phyloP scores from a whole-genome alignment of 2,329 filamentous ascomycete species.

The Aureobasidium melanogenum region DNA sequence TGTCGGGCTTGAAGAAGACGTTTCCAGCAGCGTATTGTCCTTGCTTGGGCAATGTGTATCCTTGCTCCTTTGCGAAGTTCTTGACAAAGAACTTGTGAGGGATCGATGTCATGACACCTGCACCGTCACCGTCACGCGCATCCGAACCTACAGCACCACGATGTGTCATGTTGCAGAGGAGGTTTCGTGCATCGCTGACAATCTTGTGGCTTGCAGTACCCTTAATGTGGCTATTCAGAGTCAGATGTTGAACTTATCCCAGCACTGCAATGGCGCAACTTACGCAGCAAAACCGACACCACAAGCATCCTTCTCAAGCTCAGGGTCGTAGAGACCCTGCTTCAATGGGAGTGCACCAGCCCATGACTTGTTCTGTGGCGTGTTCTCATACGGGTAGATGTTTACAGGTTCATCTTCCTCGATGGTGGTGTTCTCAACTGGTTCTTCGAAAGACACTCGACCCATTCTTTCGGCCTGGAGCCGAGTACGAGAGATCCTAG shows the following conservation, averaged over 20 bases:
- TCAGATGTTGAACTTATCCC: constrained; percentile 19
- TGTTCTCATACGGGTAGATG: constrained; percentile 76
- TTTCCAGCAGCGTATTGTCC: constrained; percentile 97
- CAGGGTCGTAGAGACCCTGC: constrained; percentile 96
- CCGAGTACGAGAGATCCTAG: constrained; percentile 26
- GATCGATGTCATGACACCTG: constrained; percentile 98
- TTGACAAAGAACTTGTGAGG: constrained; percentile 98
- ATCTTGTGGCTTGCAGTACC: constrained; percentile 97
- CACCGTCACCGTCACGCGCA: constrained; percentile 93
- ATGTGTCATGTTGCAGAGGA: constrained; percentile 99
- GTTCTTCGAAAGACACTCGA: constrained; percentile 43
- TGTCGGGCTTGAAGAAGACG: constrained; percentile 96
- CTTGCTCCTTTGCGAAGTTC: constrained; percentile 89
- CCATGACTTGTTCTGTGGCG: constrained; percentile 79
- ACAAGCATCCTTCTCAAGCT: constrained; percentile 96
- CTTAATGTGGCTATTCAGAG: constrained; percentile 72
- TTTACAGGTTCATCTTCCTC: constrained; percentile 45
- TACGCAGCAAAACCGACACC: constrained; percentile 98
- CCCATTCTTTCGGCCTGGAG: constrained; percentile 46
- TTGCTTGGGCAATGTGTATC: constrained; percentile 73
- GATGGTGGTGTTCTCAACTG: constrained; percentile 39
- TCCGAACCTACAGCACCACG: constrained; percentile 96
- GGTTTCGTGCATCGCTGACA: constrained; percentile 90
- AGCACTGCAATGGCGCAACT: constrained; percentile 29
- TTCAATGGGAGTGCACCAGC: constrained; percentile 91